Percentiles rank a stretch among this genome's conserved stretches.
Evolutionary conservation across 805 yeast genomes (phyloP).

Genomic region (Ogataea salicorniae): DNA sequence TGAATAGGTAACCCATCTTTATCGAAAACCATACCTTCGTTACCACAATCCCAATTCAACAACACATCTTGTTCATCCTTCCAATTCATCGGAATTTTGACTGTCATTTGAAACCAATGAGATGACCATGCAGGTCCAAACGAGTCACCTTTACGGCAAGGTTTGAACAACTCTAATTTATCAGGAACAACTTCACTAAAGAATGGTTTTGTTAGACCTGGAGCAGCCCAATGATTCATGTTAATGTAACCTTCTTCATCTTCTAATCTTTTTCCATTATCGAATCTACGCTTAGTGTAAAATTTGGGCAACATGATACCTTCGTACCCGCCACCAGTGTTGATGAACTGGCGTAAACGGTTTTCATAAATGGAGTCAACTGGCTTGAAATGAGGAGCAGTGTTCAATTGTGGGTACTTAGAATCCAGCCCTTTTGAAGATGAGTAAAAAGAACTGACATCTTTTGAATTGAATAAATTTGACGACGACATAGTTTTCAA

Average conservation of each 20-base stretch:
- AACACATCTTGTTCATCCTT: constrained; percentile 47
- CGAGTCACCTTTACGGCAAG: constrained; percentile 61
- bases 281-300: constrained; percentile 58
- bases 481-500: too few relatives aligned
- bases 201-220: constrained; percentile 59
- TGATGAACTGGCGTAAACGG: constrained; percentile 71
- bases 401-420: constrained; percentile 37
- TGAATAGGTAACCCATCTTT: constrained; percentile 63
- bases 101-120: constrained; percentile 78
- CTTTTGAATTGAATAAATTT: too few relatives aligned
- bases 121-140: constrained; percentile 98
- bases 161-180: constrained; percentile 43
- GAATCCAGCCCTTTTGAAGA: constrained; percentile 3
- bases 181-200: constrained; percentile 53
- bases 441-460: not conserved
- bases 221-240: constrained; percentile 68
- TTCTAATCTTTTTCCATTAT: constrained; percentile 27
- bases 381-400: constrained; percentile 66
- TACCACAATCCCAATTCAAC: constrained; percentile 79
- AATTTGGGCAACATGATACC: constrained; percentile 76
- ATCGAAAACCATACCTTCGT: constrained; percentile 79
- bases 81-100: constrained; percentile 64
- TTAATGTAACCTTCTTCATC: constrained; percentile 42
- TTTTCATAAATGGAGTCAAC: constrained; percentile 68
- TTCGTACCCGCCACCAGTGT: constrained; percentile 65